A percentile compares a stretch with the other conserved stretches of the same genome.
Evolutionary conservation across 2,329 filamentous ascomycete genomes (phyloP).

Genomic region (Apiospora aurea): DNA sequence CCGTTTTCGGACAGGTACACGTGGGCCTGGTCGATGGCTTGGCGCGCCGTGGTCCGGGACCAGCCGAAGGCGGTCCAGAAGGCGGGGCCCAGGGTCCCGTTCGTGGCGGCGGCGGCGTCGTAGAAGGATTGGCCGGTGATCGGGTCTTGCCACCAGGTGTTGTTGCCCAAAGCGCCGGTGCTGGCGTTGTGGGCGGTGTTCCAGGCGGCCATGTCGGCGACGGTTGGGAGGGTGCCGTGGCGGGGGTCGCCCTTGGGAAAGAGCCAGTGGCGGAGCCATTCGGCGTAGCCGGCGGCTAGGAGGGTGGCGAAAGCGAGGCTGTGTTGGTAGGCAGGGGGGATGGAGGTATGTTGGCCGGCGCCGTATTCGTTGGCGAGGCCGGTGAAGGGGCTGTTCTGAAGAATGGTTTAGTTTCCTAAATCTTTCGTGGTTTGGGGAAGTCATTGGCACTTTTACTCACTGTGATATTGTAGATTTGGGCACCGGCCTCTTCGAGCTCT

Average conservation of each 20-base stretch:
- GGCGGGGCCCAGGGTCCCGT: conserved; percentile 25
- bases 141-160: conserved; percentile 33
- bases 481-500: not conserved
- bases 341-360: conserved; percentile 1
- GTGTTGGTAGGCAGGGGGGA: conserved; percentile 27
- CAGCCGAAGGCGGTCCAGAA: conserved; percentile 29
- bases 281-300: conserved; percentile 33
- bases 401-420: too few species aligned
- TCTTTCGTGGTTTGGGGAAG: too few species aligned
- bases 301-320: conserved; percentile 28
- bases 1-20: conserved; percentile 22
- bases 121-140: conserved; percentile 30
- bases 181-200: conserved; percentile 32
- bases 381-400: conserved; percentile 14
- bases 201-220: conserved; percentile 32
- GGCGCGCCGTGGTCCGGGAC: conserved; percentile 26
- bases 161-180: conserved; percentile 30
- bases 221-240: conserved; percentile 28
- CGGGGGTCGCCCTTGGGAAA: conserved; percentile 30
- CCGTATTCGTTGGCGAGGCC: conserved; percentile 1
- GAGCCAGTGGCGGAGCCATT: conserved; percentile 32
- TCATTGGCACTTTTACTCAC: not conserved
- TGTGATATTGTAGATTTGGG: not conserved
- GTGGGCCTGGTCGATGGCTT: conserved; percentile 28
- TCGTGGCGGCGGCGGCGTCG: conserved; percentile 26